Evolutionary conservation across 768 basidiomycete genomes (phyloP).

Genomic region (Pisolithus sp.): DNA sequence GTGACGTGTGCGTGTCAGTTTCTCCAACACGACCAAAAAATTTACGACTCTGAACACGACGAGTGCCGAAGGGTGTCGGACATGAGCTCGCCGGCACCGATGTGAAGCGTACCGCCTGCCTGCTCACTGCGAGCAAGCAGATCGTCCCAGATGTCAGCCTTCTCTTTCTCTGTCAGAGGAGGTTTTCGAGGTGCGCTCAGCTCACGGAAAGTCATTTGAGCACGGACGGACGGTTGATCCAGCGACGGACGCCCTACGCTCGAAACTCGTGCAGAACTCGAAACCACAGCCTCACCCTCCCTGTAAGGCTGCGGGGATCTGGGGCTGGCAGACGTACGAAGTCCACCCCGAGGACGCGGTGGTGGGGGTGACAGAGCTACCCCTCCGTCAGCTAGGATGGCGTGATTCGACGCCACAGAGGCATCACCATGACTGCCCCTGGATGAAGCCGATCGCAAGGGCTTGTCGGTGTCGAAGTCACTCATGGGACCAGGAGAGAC

Average conservation of each 20-base stretch:
- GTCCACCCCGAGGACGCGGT: constrained; percentile 11
- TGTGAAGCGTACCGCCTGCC: constrained; percentile 70
- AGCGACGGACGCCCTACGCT: neutral
- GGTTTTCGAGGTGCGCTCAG: constrained; percentile 30
- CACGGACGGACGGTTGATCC: constrained; percentile 14
- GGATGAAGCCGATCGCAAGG: constrained; percentile 9
- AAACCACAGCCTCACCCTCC: neutral
- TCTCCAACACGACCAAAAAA: neutral
- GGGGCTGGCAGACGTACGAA: constrained; percentile 10
- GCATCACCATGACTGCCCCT: constrained; percentile 11
- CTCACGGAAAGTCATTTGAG: constrained; percentile 44
- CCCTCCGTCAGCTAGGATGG: constrained; percentile 14
- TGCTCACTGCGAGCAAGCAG: constrained; percentile 56
- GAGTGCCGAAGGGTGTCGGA: constrained; percentile 41
- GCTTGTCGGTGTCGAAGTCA: constrained; percentile 3
- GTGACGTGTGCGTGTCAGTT: neutral
- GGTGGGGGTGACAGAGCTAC: constrained; percentile 24
- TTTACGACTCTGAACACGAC: constrained; percentile 15
- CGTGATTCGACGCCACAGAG: constrained; percentile 25
- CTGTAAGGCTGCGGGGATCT: constrained; percentile 1
- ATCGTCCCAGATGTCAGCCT: constrained; percentile 66
- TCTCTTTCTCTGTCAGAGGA: constrained; percentile 59
- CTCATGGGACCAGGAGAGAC: constrained; percentile 11
- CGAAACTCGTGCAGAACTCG: neutral
- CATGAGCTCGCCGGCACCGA: constrained; percentile 39